phyloP scores from a whole-genome alignment of 306 rosid species.

The Citrullus amarus region DNA sequence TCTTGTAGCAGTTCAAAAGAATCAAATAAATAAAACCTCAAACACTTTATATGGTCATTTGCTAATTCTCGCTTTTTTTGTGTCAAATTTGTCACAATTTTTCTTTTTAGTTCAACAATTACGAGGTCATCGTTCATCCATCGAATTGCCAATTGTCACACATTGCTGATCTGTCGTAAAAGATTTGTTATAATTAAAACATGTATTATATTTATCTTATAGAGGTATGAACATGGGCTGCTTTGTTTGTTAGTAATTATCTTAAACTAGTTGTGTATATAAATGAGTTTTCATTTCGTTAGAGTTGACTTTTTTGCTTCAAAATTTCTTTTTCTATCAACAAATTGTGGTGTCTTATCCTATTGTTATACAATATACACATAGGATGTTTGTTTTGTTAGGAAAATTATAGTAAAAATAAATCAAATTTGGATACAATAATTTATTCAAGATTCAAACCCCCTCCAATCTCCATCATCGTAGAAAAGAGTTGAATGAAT shows the following conservation, averaged over 20 bases:
- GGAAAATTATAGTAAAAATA: not conserved
- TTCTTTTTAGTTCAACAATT: no score
- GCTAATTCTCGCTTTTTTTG: not conserved
- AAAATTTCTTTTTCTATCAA: not conserved
- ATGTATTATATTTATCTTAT: not conserved
- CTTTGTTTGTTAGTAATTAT: not conserved
- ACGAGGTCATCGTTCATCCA: no score
- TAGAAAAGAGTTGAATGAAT: no score
- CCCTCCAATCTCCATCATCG: not conserved
- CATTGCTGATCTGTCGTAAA: no score
- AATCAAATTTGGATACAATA: not conserved
- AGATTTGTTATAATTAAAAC: not conserved
- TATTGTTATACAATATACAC: no score
- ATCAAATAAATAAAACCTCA: not conserved
- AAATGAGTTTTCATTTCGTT: not conserved
- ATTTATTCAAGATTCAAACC: not conserved
- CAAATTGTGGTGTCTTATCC: not conserved
- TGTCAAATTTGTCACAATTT: not conserved
- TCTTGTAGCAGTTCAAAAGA: not conserved
- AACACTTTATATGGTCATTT: not conserved
- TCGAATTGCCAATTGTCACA: no score
- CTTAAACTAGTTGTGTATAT: not conserved
- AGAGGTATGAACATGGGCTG: not conserved
- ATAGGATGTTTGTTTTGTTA: not conserved
- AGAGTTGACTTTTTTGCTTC: not conserved